Evolutionary conservation across 2,329 filamentous ascomycete genomes (phyloP), one percentile per base, ranked within the genome.

Genomic region (Coniochaeta ligniaria): DNA sequence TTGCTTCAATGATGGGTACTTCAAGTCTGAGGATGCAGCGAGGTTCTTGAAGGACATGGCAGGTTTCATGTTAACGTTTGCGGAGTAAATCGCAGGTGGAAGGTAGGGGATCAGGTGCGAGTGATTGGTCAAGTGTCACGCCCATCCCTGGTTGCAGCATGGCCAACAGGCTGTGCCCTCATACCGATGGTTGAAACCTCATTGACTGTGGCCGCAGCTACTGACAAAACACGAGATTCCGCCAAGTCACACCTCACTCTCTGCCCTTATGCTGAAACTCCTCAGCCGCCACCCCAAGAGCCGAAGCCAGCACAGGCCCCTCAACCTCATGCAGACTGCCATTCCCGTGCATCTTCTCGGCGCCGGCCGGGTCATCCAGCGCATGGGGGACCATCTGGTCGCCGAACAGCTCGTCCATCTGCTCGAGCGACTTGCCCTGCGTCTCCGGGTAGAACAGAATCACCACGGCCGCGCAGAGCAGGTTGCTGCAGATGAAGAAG

Each of bases 341-440:
- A 6, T 56, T 22, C 2, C 52, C 52, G 20, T 56, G 52, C 52
- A 56, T 56, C 52, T 56, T 56, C 33, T 33, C 52, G 12, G 52
- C 52, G 6, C 17, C 28, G 6, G 28, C 52, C 28, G 52, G 52
- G 24, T 56, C 52, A 14, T 56, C 52, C 26, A 56, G 52, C 6
- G 52, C 52, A 12, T 56, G 52, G 28, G 52, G 52, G 28, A 56
- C 52, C 52, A 56, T 33, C 52, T 56, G 52, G 33, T 56, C 52
- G n/a, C 28, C 52, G n/a, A 56, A 56, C 52, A 35, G 28, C 52
- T 56, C 52, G 52, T 56, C 52, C 24, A 56, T 56, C 28, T 56
- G 52, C 33, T 56, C 52, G 52, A 56, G 52, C 52, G 52, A 56
- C 52, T 56, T 56, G 52, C 52, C 28, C 52, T 35, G 52, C 16